Percentiles rank a stretch among this genome's conserved stretches.
Evolutionary conservation across 2,329 filamentous ascomycete genomes (phyloP).

Genomic region (Thielaviopsis musarum): DNA sequence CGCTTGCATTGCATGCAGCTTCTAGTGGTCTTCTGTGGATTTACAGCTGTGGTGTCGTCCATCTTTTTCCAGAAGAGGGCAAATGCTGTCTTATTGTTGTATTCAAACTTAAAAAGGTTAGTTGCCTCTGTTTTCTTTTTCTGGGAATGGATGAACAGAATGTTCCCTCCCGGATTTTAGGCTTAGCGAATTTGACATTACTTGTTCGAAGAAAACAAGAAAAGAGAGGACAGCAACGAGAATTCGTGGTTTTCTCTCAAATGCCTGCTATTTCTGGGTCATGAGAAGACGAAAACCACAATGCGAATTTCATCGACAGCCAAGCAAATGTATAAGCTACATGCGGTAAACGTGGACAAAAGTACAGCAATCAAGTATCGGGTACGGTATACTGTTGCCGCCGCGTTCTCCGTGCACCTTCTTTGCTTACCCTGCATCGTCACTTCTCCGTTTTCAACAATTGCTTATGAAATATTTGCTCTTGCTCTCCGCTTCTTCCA

Average conservation of each 20-base stretch:
- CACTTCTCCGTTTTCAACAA: not conserved
- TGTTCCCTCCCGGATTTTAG: no score
- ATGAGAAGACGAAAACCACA: not conserved
- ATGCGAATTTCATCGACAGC: not conserved
- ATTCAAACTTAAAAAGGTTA: no score
- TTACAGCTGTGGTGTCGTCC: not conserved
- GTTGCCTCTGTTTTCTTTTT: no score
- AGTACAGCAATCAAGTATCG: no score
- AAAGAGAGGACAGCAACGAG: no score
- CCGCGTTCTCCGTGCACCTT: not conserved
- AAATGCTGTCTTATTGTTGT: not conserved
- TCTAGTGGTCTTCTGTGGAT: not conserved
- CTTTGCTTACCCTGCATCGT: not conserved
- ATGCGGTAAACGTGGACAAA: not conserved
- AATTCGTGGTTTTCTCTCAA: not conserved
- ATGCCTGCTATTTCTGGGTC: not conserved
- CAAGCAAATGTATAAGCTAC: not conserved
- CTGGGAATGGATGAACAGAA: no score
- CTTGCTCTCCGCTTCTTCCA: not conserved
- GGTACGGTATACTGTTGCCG: not conserved
- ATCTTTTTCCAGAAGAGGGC: not conserved
- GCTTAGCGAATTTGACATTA: no score
- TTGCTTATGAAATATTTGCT: no score
- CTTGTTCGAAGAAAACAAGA: no score
- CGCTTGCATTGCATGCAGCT: not conserved